A percentile compares a stretch with the other conserved stretches of the same genome.
phyloP scores from a whole-genome alignment of 1,284 basidiomycete species.

The Pseudozyma tsukubaensis region DNA sequence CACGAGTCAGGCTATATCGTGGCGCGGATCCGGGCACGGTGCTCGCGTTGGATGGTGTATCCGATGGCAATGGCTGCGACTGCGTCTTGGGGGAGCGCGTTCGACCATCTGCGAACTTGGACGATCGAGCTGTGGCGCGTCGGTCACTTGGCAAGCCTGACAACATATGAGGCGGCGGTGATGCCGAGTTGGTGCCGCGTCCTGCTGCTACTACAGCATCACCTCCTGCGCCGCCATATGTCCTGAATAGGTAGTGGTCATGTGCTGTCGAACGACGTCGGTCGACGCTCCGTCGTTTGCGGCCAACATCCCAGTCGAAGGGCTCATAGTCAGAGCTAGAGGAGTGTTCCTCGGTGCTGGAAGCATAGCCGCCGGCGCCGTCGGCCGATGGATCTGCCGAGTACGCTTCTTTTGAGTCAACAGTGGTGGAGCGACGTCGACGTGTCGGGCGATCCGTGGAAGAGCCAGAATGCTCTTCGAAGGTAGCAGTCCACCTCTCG shows the following conservation, averaged over 20 bases:
- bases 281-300: constrained; percentile 32
- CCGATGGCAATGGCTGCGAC: constrained; percentile 13
- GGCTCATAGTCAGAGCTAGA: constrained; percentile 49
- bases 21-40: constrained; percentile 3
- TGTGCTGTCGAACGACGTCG: constrained; percentile 22
- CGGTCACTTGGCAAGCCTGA: constrained; percentile 5
- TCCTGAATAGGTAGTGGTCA: constrained; percentile 16
- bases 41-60: constrained; percentile 11
- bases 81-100: constrained; percentile 23
- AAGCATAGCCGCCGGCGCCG: constrained; percentile 27
- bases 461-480: constrained; percentile 35
- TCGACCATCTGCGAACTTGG: constrained; percentile 2
- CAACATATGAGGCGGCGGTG: constrained; percentile 15
- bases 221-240: constrained; percentile 5
- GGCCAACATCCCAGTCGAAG: constrained; percentile 55
- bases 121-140: constrained; percentile 18
- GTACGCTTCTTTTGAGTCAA: constrained; percentile 49
- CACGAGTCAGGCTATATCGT: constrained; percentile 26
- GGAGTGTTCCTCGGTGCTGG: constrained; percentile 39
- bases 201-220: constrained; percentile 8
- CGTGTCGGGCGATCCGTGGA: constrained; percentile 38
- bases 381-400: constrained; percentile 50
- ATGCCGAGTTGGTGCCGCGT: constrained; percentile 11
- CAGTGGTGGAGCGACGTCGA: constrained; percentile 35
- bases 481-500: constrained; percentile 3